A percentile compares a stretch with the other conserved stretches of the same genome.
These are phyloP conservation scores for Tuber magnatum DNA, from an alignment of 495 filamentous ascomycete species.

Conservation along the genomic window DNA sequence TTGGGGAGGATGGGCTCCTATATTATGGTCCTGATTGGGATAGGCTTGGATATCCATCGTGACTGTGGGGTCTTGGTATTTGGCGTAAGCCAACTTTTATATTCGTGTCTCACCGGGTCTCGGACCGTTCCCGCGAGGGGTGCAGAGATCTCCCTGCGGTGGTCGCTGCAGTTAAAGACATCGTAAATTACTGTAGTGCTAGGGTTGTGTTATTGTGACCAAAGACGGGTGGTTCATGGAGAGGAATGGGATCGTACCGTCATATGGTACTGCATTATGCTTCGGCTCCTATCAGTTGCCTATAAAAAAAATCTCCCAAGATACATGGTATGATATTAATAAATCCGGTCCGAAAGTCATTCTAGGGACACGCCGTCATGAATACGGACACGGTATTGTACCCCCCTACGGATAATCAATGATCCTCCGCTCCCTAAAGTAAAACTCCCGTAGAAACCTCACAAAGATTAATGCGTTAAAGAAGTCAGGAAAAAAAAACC, in stretches of 20 bases:
- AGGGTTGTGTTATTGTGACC: neutral
- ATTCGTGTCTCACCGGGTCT: neutral
- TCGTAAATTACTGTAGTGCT: neutral
- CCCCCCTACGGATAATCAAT: neutral
- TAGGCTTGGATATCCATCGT: neutral
- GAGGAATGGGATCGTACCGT: too few relatives aligned
- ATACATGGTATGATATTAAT: neutral
- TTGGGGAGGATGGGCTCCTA: neutral
- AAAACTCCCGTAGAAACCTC: neutral
- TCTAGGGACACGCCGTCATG: neutral
- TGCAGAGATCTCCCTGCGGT: neutral
- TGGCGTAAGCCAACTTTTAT: neutral
- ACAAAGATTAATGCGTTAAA: neutral
- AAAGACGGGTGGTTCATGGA: neutral
- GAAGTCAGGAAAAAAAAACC: neutral
- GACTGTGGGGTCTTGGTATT: neutral
- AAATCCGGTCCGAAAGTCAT: neutral
- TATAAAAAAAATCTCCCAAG: neutral
- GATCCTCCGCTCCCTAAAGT: neutral
- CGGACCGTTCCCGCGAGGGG: neutral
- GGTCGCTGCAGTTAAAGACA: neutral
- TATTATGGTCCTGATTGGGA: neutral
- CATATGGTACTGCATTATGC: too few relatives aligned
- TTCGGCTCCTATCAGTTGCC: neutral
- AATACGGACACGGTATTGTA: neutral